Base-by-base conservation (phyloP, 176 grass and related monocot species). In the Avena sativa region DNA sequence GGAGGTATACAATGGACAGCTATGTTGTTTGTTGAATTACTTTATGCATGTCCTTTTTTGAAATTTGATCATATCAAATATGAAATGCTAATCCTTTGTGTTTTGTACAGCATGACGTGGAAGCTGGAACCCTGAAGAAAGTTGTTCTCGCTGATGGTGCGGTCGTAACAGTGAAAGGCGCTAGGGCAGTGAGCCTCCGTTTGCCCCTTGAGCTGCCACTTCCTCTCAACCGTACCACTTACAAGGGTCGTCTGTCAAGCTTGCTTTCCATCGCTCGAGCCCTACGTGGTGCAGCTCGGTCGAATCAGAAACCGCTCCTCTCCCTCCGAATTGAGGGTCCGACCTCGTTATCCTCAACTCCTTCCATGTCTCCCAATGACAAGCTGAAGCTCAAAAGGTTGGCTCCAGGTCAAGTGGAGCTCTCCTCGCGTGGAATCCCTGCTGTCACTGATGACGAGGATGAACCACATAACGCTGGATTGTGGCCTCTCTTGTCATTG, bases 141-240 rank as follows among this genome's bases (percentile, higher is more conserved):
- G 92, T 98, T 69, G 85, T 98, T 72, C 87, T 98, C 0, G 94
- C 93, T 44, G 96, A 98, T 86, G 96, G 96, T 63, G 96, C 92
- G 0, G 96, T 90, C 32, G 93, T 98, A 36, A 96, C 93, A 61
- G 90, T 98, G 20, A 96, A 92, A 80, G 93, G 92, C 53, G 96
- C 97, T 19, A 93, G 87, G 63, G 91, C 96, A 44, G 91, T 96
- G 80, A 96, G 92, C 83, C 93, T 98, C 19, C 76, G 90, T 1
- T 86, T 94, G 79, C 93, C 96, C 32, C 89, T 98, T 23, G 90
- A 95, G 58, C 50, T 94, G 20, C 96, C 92, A 4, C 90, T 98
- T 79, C 96, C 92, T 48, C 91, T 96, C 26, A 98, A 98, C 83
- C 87, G 92, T 36, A 93, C 91, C 28, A 81, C 93, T 65, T 83